Conservation (phyloP, 129 eudicot genomes). For the Oenanthe sinensis region DNA sequence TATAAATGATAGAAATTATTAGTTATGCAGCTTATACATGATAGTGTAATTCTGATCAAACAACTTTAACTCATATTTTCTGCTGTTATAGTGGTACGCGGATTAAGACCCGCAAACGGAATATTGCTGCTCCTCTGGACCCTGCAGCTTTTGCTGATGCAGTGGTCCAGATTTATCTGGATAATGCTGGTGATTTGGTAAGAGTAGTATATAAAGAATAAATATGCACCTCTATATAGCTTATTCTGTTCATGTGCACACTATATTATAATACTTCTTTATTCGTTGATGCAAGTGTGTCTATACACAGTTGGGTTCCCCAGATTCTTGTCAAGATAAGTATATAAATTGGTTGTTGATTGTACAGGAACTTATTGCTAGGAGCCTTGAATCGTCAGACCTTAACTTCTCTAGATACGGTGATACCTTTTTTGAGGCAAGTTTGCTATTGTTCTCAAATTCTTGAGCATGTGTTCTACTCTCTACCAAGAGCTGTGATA, state of each 20-base stretch:
- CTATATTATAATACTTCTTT: neutral
- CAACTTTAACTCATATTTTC: constrained; percentile 5
- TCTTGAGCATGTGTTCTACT: neutral
- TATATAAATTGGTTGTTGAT: neutral
- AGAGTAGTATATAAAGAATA: neutral
- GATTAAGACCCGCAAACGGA: constrained; percentile 99
- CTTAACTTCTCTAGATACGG: constrained; percentile 96
- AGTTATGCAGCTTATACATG: neutral
- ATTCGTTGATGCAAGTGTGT: neutral
- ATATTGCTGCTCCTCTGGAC: constrained; percentile 99
- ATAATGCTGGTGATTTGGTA: constrained; percentile 99
- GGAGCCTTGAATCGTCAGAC: constrained; percentile 89
- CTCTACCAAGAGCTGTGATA: neutral
- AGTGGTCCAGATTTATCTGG: constrained; percentile 99
- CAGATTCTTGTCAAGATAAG: neutral
- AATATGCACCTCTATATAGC: neutral
- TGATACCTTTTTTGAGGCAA: constrained; percentile 96
- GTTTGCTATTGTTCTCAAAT: neutral
- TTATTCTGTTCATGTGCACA: neutral
- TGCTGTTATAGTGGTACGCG: constrained; percentile 87
- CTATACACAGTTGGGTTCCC: neutral
- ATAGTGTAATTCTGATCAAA: neutral
- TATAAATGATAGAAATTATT: neutral
- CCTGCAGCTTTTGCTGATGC: constrained; percentile 99
- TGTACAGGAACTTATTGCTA: constrained; percentile 91